Conservation (phyloP, 805 yeast genomes). For the Suhomyces faveliae region DNA sequence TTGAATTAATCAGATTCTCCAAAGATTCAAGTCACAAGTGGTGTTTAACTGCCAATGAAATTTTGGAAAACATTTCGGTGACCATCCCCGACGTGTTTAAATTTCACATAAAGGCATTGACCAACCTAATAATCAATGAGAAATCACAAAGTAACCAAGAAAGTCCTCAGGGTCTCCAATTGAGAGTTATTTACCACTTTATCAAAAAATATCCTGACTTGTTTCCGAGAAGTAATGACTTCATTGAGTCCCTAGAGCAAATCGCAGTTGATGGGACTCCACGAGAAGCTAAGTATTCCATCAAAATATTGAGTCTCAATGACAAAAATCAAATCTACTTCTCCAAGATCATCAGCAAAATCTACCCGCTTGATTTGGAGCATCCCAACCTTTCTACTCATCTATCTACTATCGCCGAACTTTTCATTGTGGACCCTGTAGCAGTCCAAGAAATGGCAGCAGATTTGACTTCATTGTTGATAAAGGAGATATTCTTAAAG, state of each 20-base stretch:
- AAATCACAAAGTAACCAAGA: conserved; percentile 11
- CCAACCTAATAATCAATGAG: conserved; percentile 32
- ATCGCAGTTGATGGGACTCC: conserved; percentile 56
- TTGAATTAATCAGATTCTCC: conserved; percentile 48
- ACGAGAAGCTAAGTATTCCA: conserved; percentile 61
- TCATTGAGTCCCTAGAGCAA: conserved; percentile 44
- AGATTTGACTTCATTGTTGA: conserved; percentile 57
- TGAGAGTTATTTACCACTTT: conserved; percentile 62
- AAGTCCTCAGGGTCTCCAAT: conserved; percentile 33
- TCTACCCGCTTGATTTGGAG: conserved; percentile 51
- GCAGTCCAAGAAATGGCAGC: conserved; percentile 52
- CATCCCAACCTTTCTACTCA: conserved; percentile 49
- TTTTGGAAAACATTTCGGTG: conserved; percentile 58
- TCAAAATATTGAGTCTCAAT: conserved; percentile 54
- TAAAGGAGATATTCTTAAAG: conserved; percentile 58
- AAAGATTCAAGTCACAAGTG: conserved; percentile 32
- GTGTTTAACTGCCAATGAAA: conserved; percentile 44
- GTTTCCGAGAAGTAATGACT: conserved; percentile 43
- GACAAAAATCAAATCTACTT: conserved; percentile 41
- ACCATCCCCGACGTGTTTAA: conserved; percentile 64
- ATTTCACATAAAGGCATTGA: conserved; percentile 54
- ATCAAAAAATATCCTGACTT: conserved; percentile 49
- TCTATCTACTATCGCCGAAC: conserved; percentile 58
- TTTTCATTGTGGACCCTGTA: conserved; percentile 49
- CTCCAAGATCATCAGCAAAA: conserved; percentile 35